A percentile compares a stretch with the other conserved stretches of the same genome.
Evolutionary conservation across 2,329 filamentous ascomycete species (phyloP).

Genomic region (Thelonectria rubi): DNA sequence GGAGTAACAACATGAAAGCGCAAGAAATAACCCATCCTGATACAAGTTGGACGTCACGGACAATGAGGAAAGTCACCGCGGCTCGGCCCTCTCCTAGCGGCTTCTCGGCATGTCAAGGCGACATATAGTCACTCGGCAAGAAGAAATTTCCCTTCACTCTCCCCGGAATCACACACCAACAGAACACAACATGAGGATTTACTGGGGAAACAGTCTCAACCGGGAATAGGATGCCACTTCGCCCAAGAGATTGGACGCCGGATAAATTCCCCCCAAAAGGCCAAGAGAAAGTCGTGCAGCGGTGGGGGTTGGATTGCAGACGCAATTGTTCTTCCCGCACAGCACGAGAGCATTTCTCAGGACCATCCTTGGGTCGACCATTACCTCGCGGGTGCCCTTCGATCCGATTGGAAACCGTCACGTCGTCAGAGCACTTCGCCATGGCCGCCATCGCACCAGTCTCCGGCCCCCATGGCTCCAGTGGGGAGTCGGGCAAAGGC

Average conservation of each 20-base stretch:
- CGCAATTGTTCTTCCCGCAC: not conserved
- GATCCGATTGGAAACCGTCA: not conserved
- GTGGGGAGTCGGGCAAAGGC: conserved; percentile 12
- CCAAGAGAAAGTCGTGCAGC: not conserved
- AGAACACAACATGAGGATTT: not conserved
- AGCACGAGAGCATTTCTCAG: not conserved
- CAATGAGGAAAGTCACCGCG: not conserved
- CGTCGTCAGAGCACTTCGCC: not conserved
- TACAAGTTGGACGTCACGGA: not conserved
- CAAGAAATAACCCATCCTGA: not conserved
- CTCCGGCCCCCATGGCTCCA: not conserved
- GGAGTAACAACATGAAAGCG: not conserved
- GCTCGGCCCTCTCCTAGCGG: not conserved
- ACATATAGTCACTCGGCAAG: not conserved
- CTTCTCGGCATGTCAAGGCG: not conserved
- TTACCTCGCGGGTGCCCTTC: not conserved
- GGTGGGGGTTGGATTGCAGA: not conserved
- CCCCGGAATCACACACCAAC: not conserved
- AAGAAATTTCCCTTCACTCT: not conserved
- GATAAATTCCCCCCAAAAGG: not conserved
- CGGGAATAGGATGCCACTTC: not conserved
- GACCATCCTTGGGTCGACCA: not conserved
- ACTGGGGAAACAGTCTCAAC: conserved; percentile 1
- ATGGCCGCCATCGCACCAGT: conserved; percentile 7
- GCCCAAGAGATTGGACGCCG: not conserved